Evolutionary conservation across 164 flowering plant genomes (phyloP).

Genomic region (Santalum album): DNA sequence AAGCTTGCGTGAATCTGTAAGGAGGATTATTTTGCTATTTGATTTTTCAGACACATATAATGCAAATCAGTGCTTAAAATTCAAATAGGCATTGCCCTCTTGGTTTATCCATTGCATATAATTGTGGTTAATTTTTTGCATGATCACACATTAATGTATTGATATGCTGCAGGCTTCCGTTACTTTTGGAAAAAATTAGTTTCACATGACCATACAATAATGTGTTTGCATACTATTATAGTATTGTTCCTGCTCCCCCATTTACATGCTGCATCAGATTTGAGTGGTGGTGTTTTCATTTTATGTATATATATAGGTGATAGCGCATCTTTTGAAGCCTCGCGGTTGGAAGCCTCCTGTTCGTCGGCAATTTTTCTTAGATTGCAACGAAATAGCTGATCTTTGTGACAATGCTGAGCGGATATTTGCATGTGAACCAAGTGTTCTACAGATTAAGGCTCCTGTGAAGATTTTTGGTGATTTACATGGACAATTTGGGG

Average conservation of each 20-base stretch:
- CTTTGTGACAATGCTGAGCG: slow-evolving; percentile 93
- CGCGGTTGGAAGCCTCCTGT: slow-evolving; percentile 99
- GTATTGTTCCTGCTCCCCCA: neutral
- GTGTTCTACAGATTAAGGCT: slow-evolving; percentile 85
- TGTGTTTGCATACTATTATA: neutral
- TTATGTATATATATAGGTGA: slow-evolving; percentile 66
- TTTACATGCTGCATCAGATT: neutral
- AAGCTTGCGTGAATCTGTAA: no score
- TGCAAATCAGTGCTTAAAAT: no score
- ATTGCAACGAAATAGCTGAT: slow-evolving; percentile 97
- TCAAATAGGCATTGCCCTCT: no score
- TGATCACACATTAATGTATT: no score
- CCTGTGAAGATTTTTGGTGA: slow-evolving; percentile 99
- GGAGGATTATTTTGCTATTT: no score
- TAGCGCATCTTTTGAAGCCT: slow-evolving; percentile 89
- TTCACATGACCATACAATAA: no score
- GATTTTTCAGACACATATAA: no score
- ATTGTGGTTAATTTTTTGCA: no score
- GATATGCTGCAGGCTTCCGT: no score
- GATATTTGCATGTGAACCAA: slow-evolving; percentile 88
- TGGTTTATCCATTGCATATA: no score
- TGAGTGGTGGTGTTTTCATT: neutral
- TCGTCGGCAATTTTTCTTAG: slow-evolving; percentile 90
- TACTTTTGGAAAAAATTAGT: no score
- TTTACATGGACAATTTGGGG: slow-evolving; percentile 99